Conservation (phyloP, 345 rosid genomes). For the Erucastrum elatum region DNA sequence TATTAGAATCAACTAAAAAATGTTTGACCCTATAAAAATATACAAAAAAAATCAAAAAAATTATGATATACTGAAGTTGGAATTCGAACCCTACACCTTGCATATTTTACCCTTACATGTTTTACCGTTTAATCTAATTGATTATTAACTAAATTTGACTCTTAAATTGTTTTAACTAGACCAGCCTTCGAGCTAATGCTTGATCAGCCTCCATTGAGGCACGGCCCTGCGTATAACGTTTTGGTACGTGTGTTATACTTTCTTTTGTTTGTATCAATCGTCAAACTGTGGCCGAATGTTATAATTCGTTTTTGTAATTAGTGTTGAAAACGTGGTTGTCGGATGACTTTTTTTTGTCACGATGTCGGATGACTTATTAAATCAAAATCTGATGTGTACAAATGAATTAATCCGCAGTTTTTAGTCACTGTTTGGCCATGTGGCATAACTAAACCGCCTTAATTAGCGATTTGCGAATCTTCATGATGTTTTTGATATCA, state of each 20-base stretch:
- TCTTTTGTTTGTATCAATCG: constrained; percentile 9
- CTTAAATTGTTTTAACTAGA: too few species aligned
- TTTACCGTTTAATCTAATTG: too few species aligned
- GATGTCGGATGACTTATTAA: neutral
- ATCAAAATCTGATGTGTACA: neutral
- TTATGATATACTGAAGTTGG: too few species aligned
- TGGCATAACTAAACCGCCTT: constrained; percentile 5
- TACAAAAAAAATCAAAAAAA: too few species aligned
- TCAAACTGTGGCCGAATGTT: constrained; percentile 14
- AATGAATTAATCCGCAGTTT: constrained; percentile 5
- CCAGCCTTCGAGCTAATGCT: too few species aligned
- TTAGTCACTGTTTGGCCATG: constrained; percentile 9
- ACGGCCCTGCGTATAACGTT: neutral
- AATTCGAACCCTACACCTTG: too few species aligned
- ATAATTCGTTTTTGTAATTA: constrained; percentile 11
- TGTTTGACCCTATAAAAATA: too few species aligned
- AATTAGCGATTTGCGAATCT: neutral
- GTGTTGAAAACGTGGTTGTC: constrained; percentile 29
- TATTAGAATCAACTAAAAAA: too few species aligned
- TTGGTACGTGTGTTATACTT: constrained; percentile 9
- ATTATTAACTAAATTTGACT: too few species aligned
- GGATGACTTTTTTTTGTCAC: too few species aligned
- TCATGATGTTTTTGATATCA: neutral
- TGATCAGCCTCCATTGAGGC: too few species aligned
- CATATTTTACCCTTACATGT: too few species aligned